These are phyloP conservation scores for Eucalyptus tenuipes DNA, from an alignment of 345 rosid species.

Conservation along the genomic window DNA sequence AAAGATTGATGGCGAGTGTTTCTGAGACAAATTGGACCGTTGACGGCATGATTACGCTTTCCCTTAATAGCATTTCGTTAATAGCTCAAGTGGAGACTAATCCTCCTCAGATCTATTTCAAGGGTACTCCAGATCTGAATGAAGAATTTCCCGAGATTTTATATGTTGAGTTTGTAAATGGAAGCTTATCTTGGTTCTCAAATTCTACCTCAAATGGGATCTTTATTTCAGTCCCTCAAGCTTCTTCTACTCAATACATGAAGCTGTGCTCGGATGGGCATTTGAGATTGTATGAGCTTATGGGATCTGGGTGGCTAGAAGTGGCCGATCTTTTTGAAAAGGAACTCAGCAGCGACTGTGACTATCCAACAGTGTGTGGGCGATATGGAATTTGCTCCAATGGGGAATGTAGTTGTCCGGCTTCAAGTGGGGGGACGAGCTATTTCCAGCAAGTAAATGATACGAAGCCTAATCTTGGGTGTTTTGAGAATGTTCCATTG, in stretches of 20 bases:
- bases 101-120: background rate
- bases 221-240: background rate
- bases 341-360: background rate
- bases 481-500: background rate
- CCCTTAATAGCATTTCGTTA: accelerated
- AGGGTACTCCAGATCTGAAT: background rate
- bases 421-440: background rate
- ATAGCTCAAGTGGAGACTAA: background rate
- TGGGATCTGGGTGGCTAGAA: too few relatives aligned
- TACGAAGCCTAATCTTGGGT: background rate
- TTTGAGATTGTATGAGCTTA: background rate
- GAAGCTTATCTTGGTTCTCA: background rate
- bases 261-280: conserved; percentile 7
- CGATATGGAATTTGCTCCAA: background rate
- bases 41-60: background rate
- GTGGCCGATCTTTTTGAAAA: too few relatives aligned
- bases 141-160: background rate
- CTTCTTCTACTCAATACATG: background rate
- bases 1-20: background rate
- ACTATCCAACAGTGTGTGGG: background rate
- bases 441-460: background rate
- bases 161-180: background rate
- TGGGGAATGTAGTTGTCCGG: background rate
- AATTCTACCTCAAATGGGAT: background rate
- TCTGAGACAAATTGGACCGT: background rate